Conservation (phyloP, 768 basidiomycete genomes). For the Rhodotorula kratochvilovae region DNA sequence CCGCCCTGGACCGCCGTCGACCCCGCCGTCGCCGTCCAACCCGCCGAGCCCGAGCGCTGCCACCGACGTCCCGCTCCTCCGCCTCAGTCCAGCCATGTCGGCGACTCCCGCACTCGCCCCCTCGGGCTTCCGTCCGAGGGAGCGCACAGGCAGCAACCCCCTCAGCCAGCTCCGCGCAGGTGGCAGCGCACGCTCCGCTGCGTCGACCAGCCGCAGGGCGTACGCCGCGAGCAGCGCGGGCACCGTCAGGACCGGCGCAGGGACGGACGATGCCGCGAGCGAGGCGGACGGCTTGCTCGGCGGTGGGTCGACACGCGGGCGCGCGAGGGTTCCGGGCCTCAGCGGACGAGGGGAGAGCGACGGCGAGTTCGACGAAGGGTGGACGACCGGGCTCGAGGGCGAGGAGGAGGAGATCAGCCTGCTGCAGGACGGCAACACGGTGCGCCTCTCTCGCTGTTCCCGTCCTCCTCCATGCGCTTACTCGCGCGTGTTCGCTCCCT, state of each 20-base stretch:
- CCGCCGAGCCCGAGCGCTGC: slow-evolving; percentile 21
- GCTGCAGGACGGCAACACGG: slow-evolving; percentile 9
- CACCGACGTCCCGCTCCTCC: slow-evolving; percentile 34
- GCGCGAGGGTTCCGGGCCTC: background rate
- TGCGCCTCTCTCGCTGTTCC: slow-evolving; percentile 8
- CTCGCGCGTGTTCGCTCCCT: rapidly evolving
- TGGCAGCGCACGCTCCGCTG: background rate
- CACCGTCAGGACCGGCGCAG: background rate
- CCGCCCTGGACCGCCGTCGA: background rate
- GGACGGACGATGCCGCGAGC: slow-evolving; percentile 4
- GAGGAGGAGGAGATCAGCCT: slow-evolving; percentile 34
- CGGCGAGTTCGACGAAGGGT: slow-evolving; percentile 42
- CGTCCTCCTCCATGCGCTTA: background rate
- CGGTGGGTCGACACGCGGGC: background rate
- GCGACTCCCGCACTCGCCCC: background rate
- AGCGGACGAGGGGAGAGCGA: slow-evolving; percentile 37
- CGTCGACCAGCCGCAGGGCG: background rate
- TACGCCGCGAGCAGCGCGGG: background rate
- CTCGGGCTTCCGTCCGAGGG: slow-evolving; percentile 7
- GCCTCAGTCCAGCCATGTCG: slow-evolving; percentile 9
- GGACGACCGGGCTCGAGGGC: slow-evolving; percentile 24
- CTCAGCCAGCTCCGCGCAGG: slow-evolving; percentile 26
- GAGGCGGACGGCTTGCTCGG: background rate
- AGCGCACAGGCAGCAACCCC: slow-evolving; percentile 32
- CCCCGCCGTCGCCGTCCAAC: slow-evolving; percentile 29